Evolutionary conservation across 2,329 filamentous ascomycete genomes (phyloP).

Genomic region (Botrytis cinerea): DNA sequence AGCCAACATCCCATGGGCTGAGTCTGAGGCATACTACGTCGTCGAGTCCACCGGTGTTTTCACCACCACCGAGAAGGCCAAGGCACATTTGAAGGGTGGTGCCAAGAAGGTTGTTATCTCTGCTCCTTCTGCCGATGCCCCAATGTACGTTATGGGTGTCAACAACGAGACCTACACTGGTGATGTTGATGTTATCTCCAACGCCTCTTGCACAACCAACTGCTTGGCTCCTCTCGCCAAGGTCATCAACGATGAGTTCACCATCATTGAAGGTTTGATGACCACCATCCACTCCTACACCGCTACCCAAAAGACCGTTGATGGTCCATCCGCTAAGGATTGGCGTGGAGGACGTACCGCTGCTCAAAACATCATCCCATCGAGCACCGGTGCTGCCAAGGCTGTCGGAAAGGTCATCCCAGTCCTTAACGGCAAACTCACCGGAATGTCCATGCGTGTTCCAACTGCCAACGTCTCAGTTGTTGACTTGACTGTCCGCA

Average conservation of each 20-base stretch:
- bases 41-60: conserved; percentile 99
- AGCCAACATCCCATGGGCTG: conserved; percentile 82
- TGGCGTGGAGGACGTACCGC: conserved; percentile 99
- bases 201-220: conserved; percentile 99
- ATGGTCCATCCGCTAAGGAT: conserved; percentile 97
- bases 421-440: conserved; percentile 97
- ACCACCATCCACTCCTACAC: conserved; percentile 99
- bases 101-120: conserved; percentile 98
- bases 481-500: conserved; percentile 91
- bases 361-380: conserved; percentile 99
- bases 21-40: conserved; percentile 87
- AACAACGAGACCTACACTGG: conserved; percentile 94
- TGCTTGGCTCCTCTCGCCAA: conserved; percentile 99
- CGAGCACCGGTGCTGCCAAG: conserved; percentile 99
- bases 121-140: conserved; percentile 89
- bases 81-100: conserved; percentile 90
- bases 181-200: conserved; percentile 92
- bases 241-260: conserved; percentile 98
- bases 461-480: conserved; percentile 98
- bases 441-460: conserved; percentile 99
- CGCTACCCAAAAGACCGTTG: conserved; percentile 98
- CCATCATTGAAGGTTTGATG: conserved; percentile 98
- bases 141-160: conserved; percentile 99
- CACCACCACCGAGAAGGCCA: conserved; percentile 97
- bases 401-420: conserved; percentile 99